Percentiles rank a stretch among this genome's conserved stretches.
Conservation (phyloP, 352 stramenopile genomes). For the Phytophthora vignae region DNA sequence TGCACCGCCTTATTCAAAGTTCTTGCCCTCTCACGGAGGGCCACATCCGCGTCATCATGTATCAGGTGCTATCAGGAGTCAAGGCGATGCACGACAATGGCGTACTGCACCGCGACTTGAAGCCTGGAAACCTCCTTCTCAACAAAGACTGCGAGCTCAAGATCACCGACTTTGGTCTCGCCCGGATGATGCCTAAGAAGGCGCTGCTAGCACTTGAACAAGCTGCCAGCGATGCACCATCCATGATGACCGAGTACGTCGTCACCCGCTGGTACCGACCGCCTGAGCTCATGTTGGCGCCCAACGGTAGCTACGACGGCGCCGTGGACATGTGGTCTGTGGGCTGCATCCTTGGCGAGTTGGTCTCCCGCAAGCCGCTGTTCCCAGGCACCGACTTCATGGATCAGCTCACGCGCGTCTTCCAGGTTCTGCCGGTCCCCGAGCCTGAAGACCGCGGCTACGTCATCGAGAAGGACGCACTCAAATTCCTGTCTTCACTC, state of each 20-base stretch:
- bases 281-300: slow-evolving; percentile 93
- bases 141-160: slow-evolving; percentile 93
- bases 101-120: slow-evolving; percentile 95
- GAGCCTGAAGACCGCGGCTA: slow-evolving; percentile 73
- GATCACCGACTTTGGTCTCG: slow-evolving; percentile 96
- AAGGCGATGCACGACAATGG: slow-evolving; percentile 94
- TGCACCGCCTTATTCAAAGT: slow-evolving; percentile 92
- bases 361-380: slow-evolving; percentile 80
- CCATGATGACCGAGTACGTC: slow-evolving; percentile 90
- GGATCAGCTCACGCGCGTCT: slow-evolving; percentile 85
- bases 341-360: slow-evolving; percentile 94
- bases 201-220: slow-evolving; percentile 22
- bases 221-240: slow-evolving; percentile 38
- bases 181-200: slow-evolving; percentile 82
- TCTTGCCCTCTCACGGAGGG: slow-evolving; percentile 82
- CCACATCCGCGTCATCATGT: slow-evolving; percentile 90
- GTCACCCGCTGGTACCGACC: slow-evolving; percentile 94
- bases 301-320: slow-evolving; percentile 90
- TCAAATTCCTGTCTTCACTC: slow-evolving; percentile 87
- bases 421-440: slow-evolving; percentile 79
- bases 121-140: slow-evolving; percentile 94
- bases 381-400: slow-evolving; percentile 88
- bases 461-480: slow-evolving; percentile 80
- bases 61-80: slow-evolving; percentile 85
- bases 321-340: slow-evolving; percentile 90